A percentile compares a stretch with the other conserved stretches of the same genome.
Evolutionary conservation across 306 rosid species (phyloP).

Genomic region (Ziziphus jujuba): DNA sequence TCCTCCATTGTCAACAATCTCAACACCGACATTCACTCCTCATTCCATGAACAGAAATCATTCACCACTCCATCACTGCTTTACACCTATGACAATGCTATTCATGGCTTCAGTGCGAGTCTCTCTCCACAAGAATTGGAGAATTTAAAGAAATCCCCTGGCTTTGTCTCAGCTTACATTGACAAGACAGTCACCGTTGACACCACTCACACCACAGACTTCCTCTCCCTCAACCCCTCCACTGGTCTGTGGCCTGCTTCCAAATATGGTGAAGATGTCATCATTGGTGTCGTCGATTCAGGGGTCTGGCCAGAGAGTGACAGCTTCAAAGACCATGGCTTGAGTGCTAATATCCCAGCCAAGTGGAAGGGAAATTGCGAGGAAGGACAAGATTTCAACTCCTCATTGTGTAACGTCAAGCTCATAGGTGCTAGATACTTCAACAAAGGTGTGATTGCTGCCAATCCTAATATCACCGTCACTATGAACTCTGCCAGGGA

Average conservation of each 20-base stretch:
- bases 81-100: slow-evolving; percentile 29
- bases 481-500: slow-evolving; percentile 7
- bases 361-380: slow-evolving; percentile 33
- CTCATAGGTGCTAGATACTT: slow-evolving; percentile 19
- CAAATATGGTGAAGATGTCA: slow-evolving; percentile 20
- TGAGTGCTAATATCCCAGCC: slow-evolving; percentile 14
- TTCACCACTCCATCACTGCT: neutral
- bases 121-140: slow-evolving; percentile 11
- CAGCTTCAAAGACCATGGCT: slow-evolving; percentile 27
- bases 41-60: neutral
- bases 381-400: slow-evolving; percentile 23
- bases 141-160: slow-evolving; percentile 13
- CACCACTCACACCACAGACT: slow-evolving; percentile 34
- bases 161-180: slow-evolving; percentile 19
- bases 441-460: slow-evolving; percentile 11
- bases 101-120: slow-evolving; percentile 35
- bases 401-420: slow-evolving; percentile 26
- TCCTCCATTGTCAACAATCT: slow-evolving; percentile 30
- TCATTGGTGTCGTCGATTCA: slow-evolving; percentile 26
- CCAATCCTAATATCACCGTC: neutral
- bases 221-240: slow-evolving; percentile 24
- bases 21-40: neutral
- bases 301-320: slow-evolving; percentile 36
- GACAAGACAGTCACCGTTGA: slow-evolving; percentile 20
- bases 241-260: slow-evolving; percentile 28